These are phyloP conservation scores for Lanzia echinophila DNA, from an alignment of 2,329 filamentous ascomycete genomes.

Conservation along the genomic window DNA sequence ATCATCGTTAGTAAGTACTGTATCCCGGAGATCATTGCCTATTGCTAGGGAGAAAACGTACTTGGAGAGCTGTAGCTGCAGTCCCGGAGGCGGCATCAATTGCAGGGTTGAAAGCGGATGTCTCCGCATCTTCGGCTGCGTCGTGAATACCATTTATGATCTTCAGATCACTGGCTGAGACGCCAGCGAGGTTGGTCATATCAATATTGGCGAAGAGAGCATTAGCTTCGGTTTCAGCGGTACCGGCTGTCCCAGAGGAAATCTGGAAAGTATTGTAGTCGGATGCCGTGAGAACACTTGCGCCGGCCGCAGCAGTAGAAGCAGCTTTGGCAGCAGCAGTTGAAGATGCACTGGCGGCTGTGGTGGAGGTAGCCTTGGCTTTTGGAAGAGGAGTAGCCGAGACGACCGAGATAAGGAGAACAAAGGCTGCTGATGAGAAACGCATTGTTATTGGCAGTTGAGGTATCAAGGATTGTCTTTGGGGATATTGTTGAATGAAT, in stretches of 20 bases:
- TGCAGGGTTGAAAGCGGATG: constrained; percentile 46
- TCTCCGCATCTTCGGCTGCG: constrained; percentile 48
- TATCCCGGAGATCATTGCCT: too few species aligned
- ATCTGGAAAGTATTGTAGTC: constrained; percentile 43
- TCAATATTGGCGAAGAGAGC: constrained; percentile 36
- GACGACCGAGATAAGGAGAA: constrained; percentile 24
- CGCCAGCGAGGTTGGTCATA: constrained; percentile 36
- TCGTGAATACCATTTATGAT: constrained; percentile 45
- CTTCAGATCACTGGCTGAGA: constrained; percentile 41
- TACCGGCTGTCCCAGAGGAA: constrained; percentile 40
- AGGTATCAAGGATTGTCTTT: background rate
- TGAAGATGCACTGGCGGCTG: background rate
- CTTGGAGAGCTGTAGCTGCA: constrained; percentile 42
- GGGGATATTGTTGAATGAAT: background rate
- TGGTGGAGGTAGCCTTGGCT: constrained; percentile 9
- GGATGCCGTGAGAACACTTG: constrained; percentile 31
- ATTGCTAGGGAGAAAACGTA: constrained; percentile 13
- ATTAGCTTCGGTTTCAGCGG: constrained; percentile 38
- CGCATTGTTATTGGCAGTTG: constrained; percentile 25
- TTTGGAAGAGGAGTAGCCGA: constrained; percentile 28
- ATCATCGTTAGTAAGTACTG: background rate
- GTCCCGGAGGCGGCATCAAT: constrained; percentile 42
- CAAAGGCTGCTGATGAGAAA: constrained; percentile 30
- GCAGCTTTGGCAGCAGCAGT: constrained; percentile 10
- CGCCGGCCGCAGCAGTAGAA: constrained; percentile 13